phyloP scores from a whole-genome alignment of 164 flowering plant species.

The Magnolia changhungtana region DNA sequence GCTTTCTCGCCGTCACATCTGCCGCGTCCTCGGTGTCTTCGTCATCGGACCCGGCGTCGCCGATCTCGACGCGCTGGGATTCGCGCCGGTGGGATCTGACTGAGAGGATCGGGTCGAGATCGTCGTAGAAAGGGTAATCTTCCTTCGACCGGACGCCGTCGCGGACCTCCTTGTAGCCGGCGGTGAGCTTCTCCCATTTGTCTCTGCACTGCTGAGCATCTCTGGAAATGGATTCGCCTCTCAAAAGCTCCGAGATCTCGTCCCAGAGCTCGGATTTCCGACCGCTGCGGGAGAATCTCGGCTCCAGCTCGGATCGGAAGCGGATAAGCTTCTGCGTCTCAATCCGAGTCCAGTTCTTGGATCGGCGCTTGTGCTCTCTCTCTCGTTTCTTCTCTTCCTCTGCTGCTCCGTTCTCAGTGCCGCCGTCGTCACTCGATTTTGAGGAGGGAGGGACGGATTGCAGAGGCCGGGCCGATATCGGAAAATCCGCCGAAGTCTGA shows the following conservation, averaged over 20 bases:
- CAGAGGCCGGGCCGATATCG: constrained; percentile 6
- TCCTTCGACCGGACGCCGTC: constrained; percentile 1
- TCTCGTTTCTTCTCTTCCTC: constrained; percentile 7
- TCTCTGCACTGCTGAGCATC: constrained; percentile 8
- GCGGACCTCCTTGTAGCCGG: constrained; percentile 9
- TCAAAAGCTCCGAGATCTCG: constrained; percentile 6
- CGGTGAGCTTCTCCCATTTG: constrained; percentile 16
- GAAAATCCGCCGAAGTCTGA: not conserved
- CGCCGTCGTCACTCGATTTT: not conserved
- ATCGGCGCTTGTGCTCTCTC: constrained; percentile 14
- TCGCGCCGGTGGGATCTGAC: not conserved
- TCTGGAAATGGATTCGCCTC: not conserved
- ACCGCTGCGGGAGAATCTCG: constrained; percentile 4
- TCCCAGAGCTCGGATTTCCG: constrained; percentile 16
- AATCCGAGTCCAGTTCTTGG: constrained; percentile 14
- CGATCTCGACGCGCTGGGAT: not conserved
- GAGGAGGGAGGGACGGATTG: constrained; percentile 6
- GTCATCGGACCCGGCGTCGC: constrained; percentile 1
- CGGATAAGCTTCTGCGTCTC: constrained; percentile 9
- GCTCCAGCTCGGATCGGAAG: constrained; percentile 10
- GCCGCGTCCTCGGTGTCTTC: constrained; percentile 7
- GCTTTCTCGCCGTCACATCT: constrained; percentile 3
- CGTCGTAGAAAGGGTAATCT: constrained; percentile 8
- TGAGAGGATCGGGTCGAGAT: constrained; percentile 12
- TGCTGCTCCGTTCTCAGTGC: not conserved